Conservation (phyloP, 352 stramenopile species). For the Ophiocytium majus region DNA sequence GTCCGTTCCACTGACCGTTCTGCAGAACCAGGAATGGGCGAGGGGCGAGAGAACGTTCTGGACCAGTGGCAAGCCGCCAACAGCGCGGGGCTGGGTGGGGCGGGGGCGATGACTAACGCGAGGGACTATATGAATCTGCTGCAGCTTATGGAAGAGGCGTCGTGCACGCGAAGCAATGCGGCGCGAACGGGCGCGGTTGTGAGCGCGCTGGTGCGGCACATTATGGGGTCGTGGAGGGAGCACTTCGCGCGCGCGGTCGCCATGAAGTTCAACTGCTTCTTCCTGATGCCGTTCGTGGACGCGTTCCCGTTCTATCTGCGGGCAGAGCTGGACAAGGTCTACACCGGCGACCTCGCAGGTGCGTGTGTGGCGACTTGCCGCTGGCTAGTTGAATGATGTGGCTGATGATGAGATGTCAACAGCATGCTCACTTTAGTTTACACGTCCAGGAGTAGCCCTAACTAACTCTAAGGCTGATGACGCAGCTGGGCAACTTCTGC, state of each 20-base stretch:
- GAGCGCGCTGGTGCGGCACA: constrained; percentile 68
- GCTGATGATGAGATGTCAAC: background rate
- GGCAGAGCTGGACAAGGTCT: constrained; percentile 65
- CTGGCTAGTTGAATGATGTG: no score
- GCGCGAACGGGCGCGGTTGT: constrained; percentile 68
- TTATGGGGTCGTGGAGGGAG: constrained; percentile 65
- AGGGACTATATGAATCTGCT: constrained; percentile 68
- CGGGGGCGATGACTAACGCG: background rate
- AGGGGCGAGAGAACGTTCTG: constrained; percentile 23
- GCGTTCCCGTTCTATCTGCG: constrained; percentile 69
- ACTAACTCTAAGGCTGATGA: constrained; percentile 64
- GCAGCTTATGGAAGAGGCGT: constrained; percentile 70
- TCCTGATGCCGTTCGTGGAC: constrained; percentile 73
- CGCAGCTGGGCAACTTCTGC: constrained; percentile 63
- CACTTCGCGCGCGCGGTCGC: constrained; percentile 67
- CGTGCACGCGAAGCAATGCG: constrained; percentile 62
- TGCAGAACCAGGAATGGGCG: no score
- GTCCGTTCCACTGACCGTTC: no score
- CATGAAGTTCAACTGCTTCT: constrained; percentile 79
- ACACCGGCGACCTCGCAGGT: no score
- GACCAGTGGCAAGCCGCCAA: constrained; percentile 58
- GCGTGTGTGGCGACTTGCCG: constrained; percentile 24
- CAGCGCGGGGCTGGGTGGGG: constrained; percentile 37
- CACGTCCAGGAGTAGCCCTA: constrained; percentile 70
- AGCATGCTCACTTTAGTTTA: constrained; percentile 72